Evolutionary conservation across 768 basidiomycete genomes (phyloP).

Genomic region (Lentinula detonsa): DNA sequence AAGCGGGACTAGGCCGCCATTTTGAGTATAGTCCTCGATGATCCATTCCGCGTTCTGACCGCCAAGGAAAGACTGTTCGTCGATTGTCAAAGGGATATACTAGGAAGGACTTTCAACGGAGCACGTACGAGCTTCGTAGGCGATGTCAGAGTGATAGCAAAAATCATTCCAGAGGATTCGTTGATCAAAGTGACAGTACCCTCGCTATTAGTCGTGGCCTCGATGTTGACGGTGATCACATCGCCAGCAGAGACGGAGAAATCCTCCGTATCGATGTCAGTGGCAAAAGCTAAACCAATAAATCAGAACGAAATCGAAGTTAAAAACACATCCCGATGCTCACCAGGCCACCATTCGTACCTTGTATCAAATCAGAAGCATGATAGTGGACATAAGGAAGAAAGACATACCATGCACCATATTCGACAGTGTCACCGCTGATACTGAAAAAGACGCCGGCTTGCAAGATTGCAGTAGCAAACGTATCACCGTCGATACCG

Average conservation of each 20-base stretch:
- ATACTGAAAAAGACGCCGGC: slow-evolving; percentile 4
- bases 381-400: neutral
- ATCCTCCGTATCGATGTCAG: neutral
- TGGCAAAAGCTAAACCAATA: neutral
- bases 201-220: neutral
- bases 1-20: slow-evolving; percentile 21
- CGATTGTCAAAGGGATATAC: neutral
- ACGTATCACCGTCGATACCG: slow-evolving; percentile 8
- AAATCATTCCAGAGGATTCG: neutral
- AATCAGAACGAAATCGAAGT: too few relatives aligned
- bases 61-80: neutral
- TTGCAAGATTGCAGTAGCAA: slow-evolving; percentile 2
- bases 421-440: neutral
- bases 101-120: neutral
- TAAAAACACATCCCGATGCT: neutral
- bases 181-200: slow-evolving; percentile 7
- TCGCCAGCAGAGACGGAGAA: slow-evolving; percentile 5
- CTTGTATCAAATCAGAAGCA: neutral
- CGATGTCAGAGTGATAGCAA: neutral
- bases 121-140: neutral
- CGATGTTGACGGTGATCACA: neutral
- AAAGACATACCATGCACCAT: neutral
- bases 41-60: slow-evolving; percentile 6
- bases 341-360: neutral
- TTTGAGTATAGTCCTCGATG: slow-evolving; percentile 2